Percentiles rank a stretch among this genome's conserved stretches.
Conservation (phyloP, 306 rosid genomes). For the Quercus alba region DNA sequence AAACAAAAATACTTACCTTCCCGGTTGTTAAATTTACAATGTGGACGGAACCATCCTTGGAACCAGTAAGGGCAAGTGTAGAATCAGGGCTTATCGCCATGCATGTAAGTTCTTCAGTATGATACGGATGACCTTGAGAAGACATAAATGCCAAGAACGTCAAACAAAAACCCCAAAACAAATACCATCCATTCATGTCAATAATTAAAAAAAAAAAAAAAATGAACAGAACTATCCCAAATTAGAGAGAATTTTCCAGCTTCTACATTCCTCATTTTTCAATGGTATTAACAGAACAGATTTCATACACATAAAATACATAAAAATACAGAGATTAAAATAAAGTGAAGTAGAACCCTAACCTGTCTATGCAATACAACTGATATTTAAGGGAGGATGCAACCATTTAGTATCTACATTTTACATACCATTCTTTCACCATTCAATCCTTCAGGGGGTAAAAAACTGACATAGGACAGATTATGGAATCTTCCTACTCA, state of each 20-base stretch:
- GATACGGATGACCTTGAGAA: conserved; percentile 78
- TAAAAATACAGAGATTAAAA: too few species aligned
- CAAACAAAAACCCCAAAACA: neutral
- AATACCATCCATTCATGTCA: neutral
- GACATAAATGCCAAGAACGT: conserved; percentile 7
- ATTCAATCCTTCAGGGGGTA: too few species aligned
- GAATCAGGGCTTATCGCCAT: conserved; percentile 77
- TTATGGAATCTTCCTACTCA: too few species aligned
- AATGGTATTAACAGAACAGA: too few species aligned
- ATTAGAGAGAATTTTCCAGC: neutral
- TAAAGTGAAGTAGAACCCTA: too few species aligned
- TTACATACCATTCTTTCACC: too few species aligned
- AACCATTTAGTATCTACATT: too few species aligned
- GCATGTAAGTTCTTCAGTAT: conserved; percentile 73
- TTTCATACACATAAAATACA: too few species aligned
- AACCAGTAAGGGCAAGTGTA: conserved; percentile 70
- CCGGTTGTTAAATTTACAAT: conserved; percentile 77
- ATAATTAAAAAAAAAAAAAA: neutral
- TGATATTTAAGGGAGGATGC: too few species aligned
- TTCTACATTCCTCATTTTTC: neutral
- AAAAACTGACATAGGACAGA: too few species aligned
- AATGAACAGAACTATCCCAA: neutral
- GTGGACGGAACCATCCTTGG: conserved; percentile 75
- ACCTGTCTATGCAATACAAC: too few species aligned
- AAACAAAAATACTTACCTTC: conserved; percentile 47